Evolutionary conservation across 164 flowering plant genomes (phyloP), one percentile per base, ranked within the genome.

Genomic region (Vitis rotundifolia): DNA sequence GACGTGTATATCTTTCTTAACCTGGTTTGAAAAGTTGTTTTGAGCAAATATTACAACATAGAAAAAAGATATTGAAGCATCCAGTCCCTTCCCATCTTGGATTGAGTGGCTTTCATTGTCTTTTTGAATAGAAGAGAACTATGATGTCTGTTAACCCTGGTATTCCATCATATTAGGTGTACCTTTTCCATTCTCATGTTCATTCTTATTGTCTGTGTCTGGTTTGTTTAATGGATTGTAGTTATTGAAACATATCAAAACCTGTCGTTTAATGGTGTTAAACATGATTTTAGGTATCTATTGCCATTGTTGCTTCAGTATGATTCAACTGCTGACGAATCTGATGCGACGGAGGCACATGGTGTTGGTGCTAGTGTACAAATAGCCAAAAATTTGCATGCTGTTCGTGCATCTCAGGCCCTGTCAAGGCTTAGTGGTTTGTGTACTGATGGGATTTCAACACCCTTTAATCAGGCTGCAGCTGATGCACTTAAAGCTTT

Each of bases 361-460:
- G 97, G 98, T 68, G 98, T 96, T 81, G 99, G 99, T 71, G 85
- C 85, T 67, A 93, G 95, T 78, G 97, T 96, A 68, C 99, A 96
- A 78, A 87, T 83, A 78, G 94, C 95, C 19, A 96, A 96, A 78
- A 96, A 96, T 71, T 68, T 80, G 83, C 98, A 86, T 86, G 99
- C 99, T 64, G 71, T 88, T 11, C 86, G 78, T 64, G 93, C 99
- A 75, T 84, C 88, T 28, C 86, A 86, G 72, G 97, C 99, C 37
- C 78, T 96, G 54, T 89, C 99, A 62, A 89, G 89, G 84, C 88
- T 93, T 66, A 86, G 95, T 81, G 99, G 99, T 65, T 75, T 87
- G 78, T 88, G 81, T 73, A 48, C 68, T 49, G 93, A 86, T 75
- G 95, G 64, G 52, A 67, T 67, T 66, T 75, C 81, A 61, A 81